Evolutionary conservation across 2,329 filamentous ascomycete genomes (phyloP), one percentile per base, ranked within the genome.

Genomic region (Didymella lethalis): DNA sequence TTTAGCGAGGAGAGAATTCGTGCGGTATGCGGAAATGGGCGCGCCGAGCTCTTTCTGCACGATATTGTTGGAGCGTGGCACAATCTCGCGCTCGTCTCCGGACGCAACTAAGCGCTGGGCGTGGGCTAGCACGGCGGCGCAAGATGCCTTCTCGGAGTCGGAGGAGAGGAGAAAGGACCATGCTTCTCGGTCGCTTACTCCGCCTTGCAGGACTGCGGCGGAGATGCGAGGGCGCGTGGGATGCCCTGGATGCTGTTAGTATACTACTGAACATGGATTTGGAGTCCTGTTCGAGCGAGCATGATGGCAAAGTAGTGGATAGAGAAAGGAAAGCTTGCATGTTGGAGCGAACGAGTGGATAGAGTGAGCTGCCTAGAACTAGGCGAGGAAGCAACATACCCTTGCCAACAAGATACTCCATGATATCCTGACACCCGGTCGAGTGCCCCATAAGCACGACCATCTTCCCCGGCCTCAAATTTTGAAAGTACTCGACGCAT

Each of bases 201-300:
- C 88, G 0, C 89, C 92, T 75, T 96, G 93, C 54, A 97, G 79
- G 44, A 97, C 89, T 48, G 88, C 88, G 34, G 90, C 93, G 59
- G 95, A 86, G 1, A 96, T 78, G 0, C 57, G 79, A 0, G 86
- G 84, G 12, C 85, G 78, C 40, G 77, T 76, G 6, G 77, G 60
- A 44, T 78, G 69, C 6, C 29, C 47, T 56, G 32, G 4, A 2
- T 26, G 23, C n/a, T 32, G 23, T 46, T 20, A 40, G 36, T 4
- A 20, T 8, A 40, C 34, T 23, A 23, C 23, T 23, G 23, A 23
- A 23, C 23, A 23, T 3, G 23, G 23, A 1, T 23, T 23, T 23
- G 23, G 23, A 23, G 23, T 23, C 23, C 23, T 23, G 23, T 23
- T 3, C 23, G 23, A 23, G 23, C 23, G 23, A 23, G 23, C 23